Evolutionary conservation across 1,139 yeast genomes (phyloP), one percentile per base, ranked within the genome.

Genomic region (Zhuliangozyma blackwelliae): DNA sequence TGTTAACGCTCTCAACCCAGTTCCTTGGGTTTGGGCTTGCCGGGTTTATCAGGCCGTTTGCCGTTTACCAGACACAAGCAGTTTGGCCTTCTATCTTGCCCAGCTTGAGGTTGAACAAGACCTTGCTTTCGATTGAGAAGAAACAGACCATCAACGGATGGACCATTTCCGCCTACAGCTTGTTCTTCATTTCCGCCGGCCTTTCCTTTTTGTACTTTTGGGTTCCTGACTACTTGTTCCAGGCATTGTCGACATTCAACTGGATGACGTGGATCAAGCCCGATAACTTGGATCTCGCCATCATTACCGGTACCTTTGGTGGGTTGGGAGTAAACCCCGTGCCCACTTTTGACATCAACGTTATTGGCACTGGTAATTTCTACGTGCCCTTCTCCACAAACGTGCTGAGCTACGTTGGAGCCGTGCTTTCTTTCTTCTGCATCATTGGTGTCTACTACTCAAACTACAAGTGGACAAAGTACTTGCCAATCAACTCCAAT

Each of bases 21-120:
- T 72, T 71, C 44, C 54, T 81, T 51, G 87, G 88, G 21, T 72
- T 78, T 46, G 82, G 82, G 2, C 66, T 78, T 48, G 80, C 84
- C 29, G 84, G 86, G 41, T 50, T 81, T 22, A 56, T 77, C 55
- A 68, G 85, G 49, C 68, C 67, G 38, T 68, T 79, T 44, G 69
- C 74, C 10, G 68, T 80, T 16, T 78, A 79, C 49, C 85, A 85
- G 11, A 59, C 66, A 12, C 64, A 67, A 37, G 65, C 78, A 31
- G 54, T 78, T 39, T 79, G 84, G 82, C 83, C 83, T 38, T 63
- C 74, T 9, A 51, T 66, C 32, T 53, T 78, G 46, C 80, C 82
- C 16, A 67, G 75, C 3, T 52, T 79, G 20, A 80, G 85, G 10
- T 57, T 79, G 45, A 75, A 76, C 53, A 61, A 73, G 44, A 77